Conservation (phyloP, 495 filamentous ascomycete genomes). For the Diplogelasinospora grovesii region DNA sequence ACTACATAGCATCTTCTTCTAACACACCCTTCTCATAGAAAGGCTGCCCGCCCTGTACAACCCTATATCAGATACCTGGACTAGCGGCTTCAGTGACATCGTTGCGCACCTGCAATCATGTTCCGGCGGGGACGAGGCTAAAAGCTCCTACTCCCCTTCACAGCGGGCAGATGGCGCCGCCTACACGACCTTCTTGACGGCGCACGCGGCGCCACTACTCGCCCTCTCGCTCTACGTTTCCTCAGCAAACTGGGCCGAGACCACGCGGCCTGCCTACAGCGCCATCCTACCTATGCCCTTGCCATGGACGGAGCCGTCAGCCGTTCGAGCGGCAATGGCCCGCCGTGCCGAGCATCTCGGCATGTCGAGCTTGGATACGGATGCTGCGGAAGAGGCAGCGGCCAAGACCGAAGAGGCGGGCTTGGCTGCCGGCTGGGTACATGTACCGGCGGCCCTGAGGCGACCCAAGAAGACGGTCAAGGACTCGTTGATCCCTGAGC, state of each 20-base stretch:
- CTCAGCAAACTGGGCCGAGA: constrained; percentile 67
- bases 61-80: constrained; percentile 45
- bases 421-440: constrained; percentile 24
- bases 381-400: constrained; percentile 12
- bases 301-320: constrained; percentile 70
- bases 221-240: constrained; percentile 84
- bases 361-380: constrained; percentile 46
- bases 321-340: constrained; percentile 59
- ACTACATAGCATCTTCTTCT: neutral
- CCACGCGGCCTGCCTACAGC: constrained; percentile 70
- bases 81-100: constrained; percentile 68
- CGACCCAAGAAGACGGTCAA: constrained; percentile 11
- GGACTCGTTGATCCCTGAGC: constrained; percentile 38
- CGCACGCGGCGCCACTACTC: constrained; percentile 59
- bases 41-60: constrained; percentile 69
- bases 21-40: constrained; percentile 41
- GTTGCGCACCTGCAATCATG: constrained; percentile 55
- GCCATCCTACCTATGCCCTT: constrained; percentile 72
- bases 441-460: constrained; percentile 20
- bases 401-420: constrained; percentile 21
- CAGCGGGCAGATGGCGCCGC: constrained; percentile 65
- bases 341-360: constrained; percentile 66
- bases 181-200: constrained; percentile 58
- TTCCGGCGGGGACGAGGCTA: too few species aligned
- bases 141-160: constrained; percentile 51